These are phyloP conservation scores for Arachis stenosperma DNA, from an alignment of 306 rosid genomes.

Conservation along the genomic window DNA sequence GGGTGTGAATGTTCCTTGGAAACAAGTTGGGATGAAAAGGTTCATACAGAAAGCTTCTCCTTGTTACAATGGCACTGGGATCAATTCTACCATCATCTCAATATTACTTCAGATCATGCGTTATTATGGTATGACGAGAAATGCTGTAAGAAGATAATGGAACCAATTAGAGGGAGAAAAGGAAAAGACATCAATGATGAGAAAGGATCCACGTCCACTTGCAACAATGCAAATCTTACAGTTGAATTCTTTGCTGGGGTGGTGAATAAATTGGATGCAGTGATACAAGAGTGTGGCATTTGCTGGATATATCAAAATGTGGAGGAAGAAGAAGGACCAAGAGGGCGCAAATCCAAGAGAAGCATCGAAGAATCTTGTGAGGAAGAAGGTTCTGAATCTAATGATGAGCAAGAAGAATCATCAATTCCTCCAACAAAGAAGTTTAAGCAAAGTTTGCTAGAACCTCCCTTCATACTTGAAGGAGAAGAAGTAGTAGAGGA, in stretches of 20 bases:
- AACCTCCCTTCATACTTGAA: neutral
- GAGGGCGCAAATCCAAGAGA: neutral
- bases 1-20: constrained; percentile 34
- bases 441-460: neutral
- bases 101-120: constrained; percentile 19
- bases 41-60: neutral
- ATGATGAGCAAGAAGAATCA: no score
- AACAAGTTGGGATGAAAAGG: neutral
- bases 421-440: neutral
- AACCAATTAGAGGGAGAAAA: neutral
- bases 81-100: no score
- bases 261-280: neutral
- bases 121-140: constrained; percentile 27
- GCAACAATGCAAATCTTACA: constrained; percentile 7
- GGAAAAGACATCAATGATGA: no score
- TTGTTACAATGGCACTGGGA: no score
- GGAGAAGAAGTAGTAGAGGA: neutral
- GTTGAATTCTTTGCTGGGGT: constrained; percentile 20
- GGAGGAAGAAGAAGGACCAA: neutral
- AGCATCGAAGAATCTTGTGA: neutral
- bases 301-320: neutral
- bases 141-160: constrained; percentile 7
- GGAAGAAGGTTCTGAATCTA: neutral
- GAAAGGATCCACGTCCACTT: neutral
- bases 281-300: constrained; percentile 30